Evolutionary conservation across 169 alveolate genomes (phyloP).

Genomic region (Eimeria mitis): DNA sequence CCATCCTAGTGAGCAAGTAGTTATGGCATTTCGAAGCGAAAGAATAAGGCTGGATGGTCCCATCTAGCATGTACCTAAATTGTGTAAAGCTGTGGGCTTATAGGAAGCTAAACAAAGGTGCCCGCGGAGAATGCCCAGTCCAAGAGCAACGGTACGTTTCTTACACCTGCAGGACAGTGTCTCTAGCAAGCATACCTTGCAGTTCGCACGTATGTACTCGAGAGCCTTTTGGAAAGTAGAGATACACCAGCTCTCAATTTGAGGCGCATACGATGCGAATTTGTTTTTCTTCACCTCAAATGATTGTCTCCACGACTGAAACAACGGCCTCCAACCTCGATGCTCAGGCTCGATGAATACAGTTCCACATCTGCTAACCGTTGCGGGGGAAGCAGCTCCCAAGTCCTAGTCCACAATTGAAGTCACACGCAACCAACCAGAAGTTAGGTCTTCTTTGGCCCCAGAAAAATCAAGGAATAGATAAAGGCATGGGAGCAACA

Average conservation of each 20-base stretch:
- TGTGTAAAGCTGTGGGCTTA: not conserved
- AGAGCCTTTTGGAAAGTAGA: slow-evolving; percentile 75
- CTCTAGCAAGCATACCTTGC: slow-evolving; percentile 65
- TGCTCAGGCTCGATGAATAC: slow-evolving; percentile 91
- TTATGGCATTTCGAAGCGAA: not conserved
- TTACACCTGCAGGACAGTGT: not conserved
- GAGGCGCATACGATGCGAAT: slow-evolving; percentile 81
- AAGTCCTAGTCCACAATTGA: slow-evolving; percentile 89
- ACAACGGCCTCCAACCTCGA: slow-evolving; percentile 94
- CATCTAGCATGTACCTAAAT: not conserved
- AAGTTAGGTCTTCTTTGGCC: not conserved
- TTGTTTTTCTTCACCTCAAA: slow-evolving; percentile 33
- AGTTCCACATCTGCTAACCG: slow-evolving; percentile 94
- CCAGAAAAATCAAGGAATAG: not conserved
- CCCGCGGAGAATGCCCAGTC: not conserved
- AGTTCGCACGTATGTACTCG: slow-evolving; percentile 81
- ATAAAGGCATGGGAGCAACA: not conserved
- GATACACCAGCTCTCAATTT: slow-evolving; percentile 75
- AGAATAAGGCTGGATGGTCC: no score
- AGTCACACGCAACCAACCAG: not conserved
- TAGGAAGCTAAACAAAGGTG: not conserved
- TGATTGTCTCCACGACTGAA: slow-evolving; percentile 92
- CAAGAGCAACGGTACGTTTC: not conserved
- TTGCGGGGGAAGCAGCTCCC: slow-evolving; percentile 95
- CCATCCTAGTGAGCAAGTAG: not conserved